Base-by-base conservation (phyloP, 2,329 filamentous ascomycete genomes). In the Xylaria sp. region DNA sequence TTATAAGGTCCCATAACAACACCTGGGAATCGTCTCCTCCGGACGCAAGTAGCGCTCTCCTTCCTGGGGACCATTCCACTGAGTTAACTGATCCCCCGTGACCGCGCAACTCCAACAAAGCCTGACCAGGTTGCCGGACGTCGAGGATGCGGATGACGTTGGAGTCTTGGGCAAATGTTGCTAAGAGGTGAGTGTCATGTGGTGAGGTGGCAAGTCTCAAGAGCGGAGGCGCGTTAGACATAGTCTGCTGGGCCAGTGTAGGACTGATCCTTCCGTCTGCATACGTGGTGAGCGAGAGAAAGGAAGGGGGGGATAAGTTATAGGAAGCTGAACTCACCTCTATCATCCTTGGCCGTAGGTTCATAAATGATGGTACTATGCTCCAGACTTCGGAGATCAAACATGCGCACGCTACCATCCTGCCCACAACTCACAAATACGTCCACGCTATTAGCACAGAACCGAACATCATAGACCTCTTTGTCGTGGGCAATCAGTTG, bases 341-440 rank as follows among this genome's bases (percentile, higher is more conserved):
- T 83, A 52, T 91, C 89, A 69, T 91, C 90, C 81, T 97, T 97
- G 73, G 94, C 92, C 0, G 93, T 95, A 4, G 96, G 96, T 80
- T 99, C 96, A 79, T 99, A 99, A 72, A 99, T 99, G 79, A 99
- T 99, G 59, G 96, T 99, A 72, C 94, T 97, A 80, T 99, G 96
- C 79, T 99, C 96, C 61, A 99, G 83, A 79, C 95, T 98, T 77
- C 96, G 89, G 69, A 99, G 84, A 80, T 99, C 96, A 81, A 99
- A 99, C 96, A 99, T 99, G 74, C 96, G 90, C 30, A 99, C 96
- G 79, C 95, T 98, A 45, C 96, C 96, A 78, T 99, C 96, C 64
- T 97, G 95, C 60, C 96, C 96, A 79, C 96, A 99, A 79, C 93
- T 97, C 36, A 98, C 96, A 79, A 99, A 99, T 1, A 98, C 94